Evolutionary conservation across 371 early-diverging fungal species (phyloP).

Genomic region (Mortierella sp.): DNA sequence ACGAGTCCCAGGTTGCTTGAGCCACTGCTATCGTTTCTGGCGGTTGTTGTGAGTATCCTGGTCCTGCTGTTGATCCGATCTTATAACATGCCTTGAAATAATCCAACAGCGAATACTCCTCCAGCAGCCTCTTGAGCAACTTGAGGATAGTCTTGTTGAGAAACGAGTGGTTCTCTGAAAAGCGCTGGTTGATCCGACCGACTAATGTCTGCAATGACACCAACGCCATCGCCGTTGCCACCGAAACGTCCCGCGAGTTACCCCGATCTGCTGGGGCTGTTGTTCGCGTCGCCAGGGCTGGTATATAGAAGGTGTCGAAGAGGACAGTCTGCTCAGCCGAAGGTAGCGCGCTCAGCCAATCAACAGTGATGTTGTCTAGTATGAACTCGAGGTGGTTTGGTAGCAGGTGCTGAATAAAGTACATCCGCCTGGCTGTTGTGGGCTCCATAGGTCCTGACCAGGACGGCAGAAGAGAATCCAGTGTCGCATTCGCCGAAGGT

Average conservation of each 20-base stretch:
- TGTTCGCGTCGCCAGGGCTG: not conserved
- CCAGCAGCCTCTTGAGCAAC: constrained; percentile 19
- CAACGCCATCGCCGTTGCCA: not conserved
- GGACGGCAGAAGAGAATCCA: constrained; percentile 13
- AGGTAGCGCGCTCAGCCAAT: constrained; percentile 44
- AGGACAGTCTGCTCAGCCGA: constrained; percentile 25
- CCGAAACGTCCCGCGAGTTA: not conserved
- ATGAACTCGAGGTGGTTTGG: constrained; percentile 46
- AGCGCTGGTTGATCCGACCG: constrained; percentile 26
- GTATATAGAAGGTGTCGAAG: constrained; percentile 42
- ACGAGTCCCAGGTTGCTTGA: constrained; percentile 28
- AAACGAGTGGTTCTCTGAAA: constrained; percentile 50
- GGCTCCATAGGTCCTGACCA: constrained; percentile 40
- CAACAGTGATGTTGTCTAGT: constrained; percentile 40
- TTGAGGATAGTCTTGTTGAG: constrained; percentile 40
- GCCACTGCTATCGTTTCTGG: not conserved
- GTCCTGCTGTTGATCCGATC: not conserved
- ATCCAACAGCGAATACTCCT: constrained; percentile 25
- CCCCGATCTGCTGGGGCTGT: not conserved
- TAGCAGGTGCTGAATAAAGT: constrained; percentile 42
- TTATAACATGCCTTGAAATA: constrained; percentile 16
- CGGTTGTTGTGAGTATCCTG: not conserved
- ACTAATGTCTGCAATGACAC: constrained; percentile 41
- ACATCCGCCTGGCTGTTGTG: not conserved
- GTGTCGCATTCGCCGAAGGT: not conserved